Conservation (phyloP, 2,329 filamentous ascomycete species). For the Monilinia fructigena region DNA sequence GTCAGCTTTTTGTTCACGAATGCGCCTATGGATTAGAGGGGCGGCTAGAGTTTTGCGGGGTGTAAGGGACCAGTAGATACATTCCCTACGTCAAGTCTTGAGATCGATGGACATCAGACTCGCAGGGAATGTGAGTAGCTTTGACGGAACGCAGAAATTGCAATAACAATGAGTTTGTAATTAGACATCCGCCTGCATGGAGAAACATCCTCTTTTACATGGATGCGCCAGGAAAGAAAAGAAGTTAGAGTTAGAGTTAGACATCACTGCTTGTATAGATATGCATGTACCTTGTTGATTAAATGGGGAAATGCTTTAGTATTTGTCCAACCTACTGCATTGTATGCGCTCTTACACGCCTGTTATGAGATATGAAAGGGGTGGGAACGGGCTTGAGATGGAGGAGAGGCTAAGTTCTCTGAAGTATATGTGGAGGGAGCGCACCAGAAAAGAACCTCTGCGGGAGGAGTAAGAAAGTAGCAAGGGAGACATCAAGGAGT, state of each 20-base stretch:
- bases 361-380: not conserved
- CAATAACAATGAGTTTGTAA: conserved; percentile 2
- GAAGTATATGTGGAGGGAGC: not conserved
- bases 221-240: not conserved
- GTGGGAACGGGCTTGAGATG: not conserved
- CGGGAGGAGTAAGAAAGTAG: not conserved
- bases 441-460: not conserved
- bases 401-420: not conserved
- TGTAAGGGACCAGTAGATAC: not conserved
- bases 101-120: not conserved
- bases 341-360: not conserved
- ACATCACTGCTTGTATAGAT: not conserved
- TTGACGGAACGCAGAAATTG: not conserved
- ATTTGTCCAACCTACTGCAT: not conserved
- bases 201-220: not conserved
- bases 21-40: conserved; percentile 51
- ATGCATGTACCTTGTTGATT: not conserved
- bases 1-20: conserved; percentile 70
- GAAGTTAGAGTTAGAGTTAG: not conserved
- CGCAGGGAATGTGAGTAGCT: not conserved
- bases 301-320: not conserved
- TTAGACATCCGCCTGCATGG: not conserved
- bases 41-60: not conserved
- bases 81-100: not conserved
- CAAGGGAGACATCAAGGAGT: no score